Percentiles rank a stretch among this genome's conserved stretches.
These are phyloP conservation scores for Phytophthora meadii DNA, from an alignment of 352 stramenopile genomes.

Conservation along the genomic window DNA sequence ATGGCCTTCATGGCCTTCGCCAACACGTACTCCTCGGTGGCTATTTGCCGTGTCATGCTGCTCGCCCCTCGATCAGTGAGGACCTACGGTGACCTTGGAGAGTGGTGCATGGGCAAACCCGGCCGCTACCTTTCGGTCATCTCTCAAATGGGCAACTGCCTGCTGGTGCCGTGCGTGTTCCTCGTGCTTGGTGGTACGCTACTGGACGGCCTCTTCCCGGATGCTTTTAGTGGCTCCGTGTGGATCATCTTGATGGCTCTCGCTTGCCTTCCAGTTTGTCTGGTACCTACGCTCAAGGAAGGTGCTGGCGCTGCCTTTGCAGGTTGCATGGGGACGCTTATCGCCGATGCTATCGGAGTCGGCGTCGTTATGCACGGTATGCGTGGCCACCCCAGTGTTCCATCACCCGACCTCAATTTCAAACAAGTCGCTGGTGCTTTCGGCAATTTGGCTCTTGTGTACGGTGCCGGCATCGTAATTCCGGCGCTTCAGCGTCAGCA, in stretches of 20 bases:
- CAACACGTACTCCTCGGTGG: slow-evolving; percentile 51
- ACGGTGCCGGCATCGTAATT: slow-evolving; percentile 57
- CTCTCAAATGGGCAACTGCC: slow-evolving; percentile 48
- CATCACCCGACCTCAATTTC: slow-evolving; percentile 46
- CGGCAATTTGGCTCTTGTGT: slow-evolving; percentile 64
- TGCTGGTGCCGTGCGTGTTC: slow-evolving; percentile 54
- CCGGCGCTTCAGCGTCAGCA: slow-evolving; percentile 55
- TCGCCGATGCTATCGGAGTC: slow-evolving; percentile 52
- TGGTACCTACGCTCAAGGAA: slow-evolving; percentile 65
- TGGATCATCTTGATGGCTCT: slow-evolving; percentile 62
- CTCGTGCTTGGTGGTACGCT: slow-evolving; percentile 53
- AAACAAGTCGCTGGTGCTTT: slow-evolving; percentile 54
- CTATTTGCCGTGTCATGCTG: slow-evolving; percentile 54
- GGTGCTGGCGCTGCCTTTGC: slow-evolving; percentile 46
- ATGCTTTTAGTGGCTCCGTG: slow-evolving; percentile 38
- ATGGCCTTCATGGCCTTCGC: slow-evolving; percentile 61
- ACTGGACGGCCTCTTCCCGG: slow-evolving; percentile 50
- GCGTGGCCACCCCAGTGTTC: slow-evolving; percentile 38
- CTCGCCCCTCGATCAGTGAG: slow-evolving; percentile 48
- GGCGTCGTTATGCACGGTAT: slow-evolving; percentile 49
- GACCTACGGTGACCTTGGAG: slow-evolving; percentile 64
- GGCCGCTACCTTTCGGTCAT: slow-evolving; percentile 49
- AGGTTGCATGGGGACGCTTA: slow-evolving; percentile 50
- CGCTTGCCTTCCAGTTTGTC: slow-evolving; percentile 41
- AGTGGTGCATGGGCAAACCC: slow-evolving; percentile 52